A percentile compares a stretch with the other conserved stretches of the same genome.
Conservation (phyloP, 495 filamentous ascomycete species). For the Xylaria telfairii region DNA sequence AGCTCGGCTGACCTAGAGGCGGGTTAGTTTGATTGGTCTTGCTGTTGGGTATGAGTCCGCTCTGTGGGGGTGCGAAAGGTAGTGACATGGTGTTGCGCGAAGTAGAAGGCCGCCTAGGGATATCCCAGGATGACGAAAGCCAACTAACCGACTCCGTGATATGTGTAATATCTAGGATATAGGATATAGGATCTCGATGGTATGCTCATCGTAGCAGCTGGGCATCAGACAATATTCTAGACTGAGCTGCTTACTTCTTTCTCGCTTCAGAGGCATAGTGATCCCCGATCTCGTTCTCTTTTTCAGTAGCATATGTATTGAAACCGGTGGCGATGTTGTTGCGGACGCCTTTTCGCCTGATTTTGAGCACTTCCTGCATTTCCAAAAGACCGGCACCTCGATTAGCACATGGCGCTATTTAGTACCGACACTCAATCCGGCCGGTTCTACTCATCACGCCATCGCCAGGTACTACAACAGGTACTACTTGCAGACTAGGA, state of each 20-base stretch:
- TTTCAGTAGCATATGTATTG: background rate
- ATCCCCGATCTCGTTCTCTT: slow-evolving; percentile 4
- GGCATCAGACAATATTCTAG: background rate
- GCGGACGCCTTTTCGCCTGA: background rate
- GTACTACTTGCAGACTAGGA: background rate
- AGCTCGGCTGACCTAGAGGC: slow-evolving; percentile 3
- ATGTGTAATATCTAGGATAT: background rate
- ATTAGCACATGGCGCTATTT: background rate
- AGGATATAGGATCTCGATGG: background rate
- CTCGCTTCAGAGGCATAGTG: slow-evolving; percentile 13
- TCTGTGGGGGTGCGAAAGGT: background rate
- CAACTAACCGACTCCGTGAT: background rate
- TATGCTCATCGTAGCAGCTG: background rate
- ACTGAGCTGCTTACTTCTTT: slow-evolving; percentile 6
- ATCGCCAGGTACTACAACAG: background rate
- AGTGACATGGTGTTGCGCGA: background rate
- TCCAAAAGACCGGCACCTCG: background rate
- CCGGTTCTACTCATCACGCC: background rate
- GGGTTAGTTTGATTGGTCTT: slow-evolving; percentile 2
- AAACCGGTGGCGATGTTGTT: slow-evolving; percentile 1
- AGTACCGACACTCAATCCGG: background rate
- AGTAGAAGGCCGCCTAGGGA: background rate
- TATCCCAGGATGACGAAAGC: background rate
- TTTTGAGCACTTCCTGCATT: slow-evolving; percentile 13
- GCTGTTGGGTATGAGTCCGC: background rate